phyloP scores from a whole-genome alignment of 257 asterid species.

The Perilla frutescens region DNA sequence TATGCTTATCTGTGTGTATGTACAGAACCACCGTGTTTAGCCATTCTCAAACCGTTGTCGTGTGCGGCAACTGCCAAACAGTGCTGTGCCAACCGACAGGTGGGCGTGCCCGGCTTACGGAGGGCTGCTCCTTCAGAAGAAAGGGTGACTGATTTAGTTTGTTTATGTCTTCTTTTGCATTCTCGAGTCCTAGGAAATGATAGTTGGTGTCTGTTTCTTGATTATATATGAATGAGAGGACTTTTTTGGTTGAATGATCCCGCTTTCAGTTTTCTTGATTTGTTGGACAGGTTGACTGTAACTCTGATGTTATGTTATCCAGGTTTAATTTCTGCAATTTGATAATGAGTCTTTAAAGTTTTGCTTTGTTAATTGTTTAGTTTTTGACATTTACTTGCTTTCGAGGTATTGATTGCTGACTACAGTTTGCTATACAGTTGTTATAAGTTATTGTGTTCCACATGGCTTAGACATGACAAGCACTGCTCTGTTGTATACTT shows the following conservation, averaged over 20 bases:
- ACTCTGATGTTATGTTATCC: background rate
- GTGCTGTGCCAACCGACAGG: constrained; percentile 54
- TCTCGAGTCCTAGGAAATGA: background rate
- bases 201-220: background rate
- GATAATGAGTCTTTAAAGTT: background rate
- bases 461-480: background rate
- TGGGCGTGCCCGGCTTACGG: constrained; percentile 68
- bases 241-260: background rate
- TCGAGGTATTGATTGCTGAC: background rate
- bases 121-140: constrained; percentile 75
- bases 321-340: background rate
- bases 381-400: background rate
- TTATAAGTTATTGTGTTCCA: too few species aligned
- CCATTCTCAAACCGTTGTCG: constrained; percentile 22
- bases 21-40: constrained; percentile 26
- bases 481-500: background rate
- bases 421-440: too few species aligned
- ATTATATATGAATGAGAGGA: background rate
- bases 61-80: constrained; percentile 42
- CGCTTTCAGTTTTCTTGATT: background rate
- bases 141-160: constrained; percentile 56
- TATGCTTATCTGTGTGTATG: background rate
- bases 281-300: background rate
- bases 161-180: background rate
- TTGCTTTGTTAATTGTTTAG: background rate